Percentiles rank a stretch among this genome's conserved stretches.
These are phyloP conservation scores for Acanthamoeba healyi DNA, from an alignment of 208 protist genomes.

Conservation along the genomic window DNA sequence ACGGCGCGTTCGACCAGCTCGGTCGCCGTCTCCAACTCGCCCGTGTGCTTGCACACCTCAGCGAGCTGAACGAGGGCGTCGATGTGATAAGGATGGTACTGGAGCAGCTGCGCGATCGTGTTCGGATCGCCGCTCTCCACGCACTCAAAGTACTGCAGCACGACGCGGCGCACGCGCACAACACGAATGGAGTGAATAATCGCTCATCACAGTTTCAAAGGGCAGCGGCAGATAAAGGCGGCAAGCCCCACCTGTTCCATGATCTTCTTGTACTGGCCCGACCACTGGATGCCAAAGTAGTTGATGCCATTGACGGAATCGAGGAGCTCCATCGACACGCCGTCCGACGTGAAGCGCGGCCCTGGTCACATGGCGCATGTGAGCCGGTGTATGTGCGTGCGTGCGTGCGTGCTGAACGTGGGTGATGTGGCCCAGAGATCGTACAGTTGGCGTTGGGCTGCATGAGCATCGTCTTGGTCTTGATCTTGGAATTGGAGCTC, in stretches of 20 bases:
- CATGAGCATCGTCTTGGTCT: slow-evolving; percentile 30
- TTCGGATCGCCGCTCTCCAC: slow-evolving; percentile 58
- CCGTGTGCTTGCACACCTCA: slow-evolving; percentile 68
- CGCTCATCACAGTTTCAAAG: too few relatives aligned
- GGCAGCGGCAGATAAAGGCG: too few relatives aligned
- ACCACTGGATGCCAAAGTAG: slow-evolving; percentile 61
- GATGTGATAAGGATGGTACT: slow-evolving; percentile 61
- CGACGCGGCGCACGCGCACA: not conserved
- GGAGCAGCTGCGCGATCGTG: slow-evolving; percentile 53
- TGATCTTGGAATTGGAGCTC: not conserved
- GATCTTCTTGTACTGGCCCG: slow-evolving; percentile 32
- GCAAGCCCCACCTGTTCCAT: not conserved
- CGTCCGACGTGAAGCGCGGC: slow-evolving; percentile 11
- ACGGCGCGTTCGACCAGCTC: slow-evolving; percentile 54
- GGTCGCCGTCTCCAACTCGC: slow-evolving; percentile 65
- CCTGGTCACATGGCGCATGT: not conserved
- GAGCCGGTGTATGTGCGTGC: not conserved
- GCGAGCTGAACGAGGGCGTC: slow-evolving; percentile 39
- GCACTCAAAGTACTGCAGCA: slow-evolving; percentile 11
- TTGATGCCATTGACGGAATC: slow-evolving; percentile 25
- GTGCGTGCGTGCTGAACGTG: not conserved
- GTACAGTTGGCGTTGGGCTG: slow-evolving; percentile 35
- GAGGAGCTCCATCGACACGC: slow-evolving; percentile 15
- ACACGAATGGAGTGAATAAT: not conserved
- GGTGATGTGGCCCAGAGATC: not conserved